Percentiles rank a stretch among this genome's conserved stretches.
These are phyloP conservation scores for Candida glaebosa DNA, from an alignment of 805 yeast genomes.

Conservation along the genomic window DNA sequence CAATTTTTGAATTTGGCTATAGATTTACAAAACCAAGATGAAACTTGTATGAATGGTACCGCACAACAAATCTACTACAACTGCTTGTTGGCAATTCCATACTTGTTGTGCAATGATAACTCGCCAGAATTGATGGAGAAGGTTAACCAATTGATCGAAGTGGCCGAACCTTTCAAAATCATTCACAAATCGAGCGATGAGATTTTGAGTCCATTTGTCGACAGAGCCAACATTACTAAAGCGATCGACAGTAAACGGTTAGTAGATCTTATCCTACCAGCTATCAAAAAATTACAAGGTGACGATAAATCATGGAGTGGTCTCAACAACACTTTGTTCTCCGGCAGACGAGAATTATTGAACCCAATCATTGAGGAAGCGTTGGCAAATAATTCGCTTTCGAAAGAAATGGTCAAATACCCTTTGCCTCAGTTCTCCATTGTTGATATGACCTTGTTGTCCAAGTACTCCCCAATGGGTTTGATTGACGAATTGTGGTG, in stretches of 20 bases:
- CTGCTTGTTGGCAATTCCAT: constrained; percentile 63
- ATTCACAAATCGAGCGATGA: constrained; percentile 10
- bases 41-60: constrained; percentile 44
- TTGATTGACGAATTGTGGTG: constrained; percentile 63
- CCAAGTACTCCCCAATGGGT: constrained; percentile 22
- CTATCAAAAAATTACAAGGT: constrained; percentile 34
- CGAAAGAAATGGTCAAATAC: constrained; percentile 38
- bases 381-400: constrained; percentile 32
- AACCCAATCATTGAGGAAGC: constrained; percentile 32
- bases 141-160: constrained; percentile 40
- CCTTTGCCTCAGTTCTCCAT: constrained; percentile 37
- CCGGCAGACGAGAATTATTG: constrained; percentile 28
- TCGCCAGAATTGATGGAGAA: constrained; percentile 23
- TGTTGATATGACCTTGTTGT: constrained; percentile 19
- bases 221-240: not conserved
- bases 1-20: constrained; percentile 55
- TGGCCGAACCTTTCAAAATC: constrained; percentile 41
- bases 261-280: constrained; percentile 49
- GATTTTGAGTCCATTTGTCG: constrained; percentile 34
- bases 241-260: constrained; percentile 40
- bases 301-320: constrained; percentile 41
- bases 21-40: constrained; percentile 43
- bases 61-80: constrained; percentile 69
- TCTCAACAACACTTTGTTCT: constrained; percentile 26
- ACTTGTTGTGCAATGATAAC: constrained; percentile 45